These are phyloP conservation scores for Auriscalpium microsporum DNA, from an alignment of 768 basidiomycete genomes.

Conservation along the genomic window DNA sequence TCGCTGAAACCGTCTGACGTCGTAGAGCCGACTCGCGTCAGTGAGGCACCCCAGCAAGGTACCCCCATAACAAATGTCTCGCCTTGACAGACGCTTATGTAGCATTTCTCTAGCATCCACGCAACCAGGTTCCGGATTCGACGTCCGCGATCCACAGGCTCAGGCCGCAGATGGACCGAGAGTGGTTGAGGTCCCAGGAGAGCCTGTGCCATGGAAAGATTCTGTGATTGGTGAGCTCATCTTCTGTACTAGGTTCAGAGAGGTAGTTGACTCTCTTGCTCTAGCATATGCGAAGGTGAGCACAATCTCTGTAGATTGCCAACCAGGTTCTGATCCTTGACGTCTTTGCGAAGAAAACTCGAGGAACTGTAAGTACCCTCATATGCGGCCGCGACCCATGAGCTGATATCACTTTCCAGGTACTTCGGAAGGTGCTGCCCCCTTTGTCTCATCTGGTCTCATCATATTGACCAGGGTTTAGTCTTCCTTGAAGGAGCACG, in stretches of 20 bases:
- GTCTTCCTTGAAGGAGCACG: constrained; percentile 42
- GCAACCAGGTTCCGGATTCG: not conserved
- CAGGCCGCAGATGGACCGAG: not conserved
- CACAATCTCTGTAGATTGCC: not conserved
- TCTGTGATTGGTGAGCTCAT: constrained; percentile 41
- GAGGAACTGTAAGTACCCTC: not conserved
- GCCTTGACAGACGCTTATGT: not conserved
- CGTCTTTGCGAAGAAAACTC: not conserved
- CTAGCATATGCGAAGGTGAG: not conserved
- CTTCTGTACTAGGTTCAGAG: not conserved
- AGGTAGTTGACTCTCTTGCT: not conserved
- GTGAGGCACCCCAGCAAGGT: constrained; percentile 29
- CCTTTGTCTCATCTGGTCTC: not conserved
- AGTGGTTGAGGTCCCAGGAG: not conserved
- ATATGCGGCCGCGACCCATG: not conserved
- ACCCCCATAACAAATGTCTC: not conserved
- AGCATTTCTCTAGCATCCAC: not conserved
- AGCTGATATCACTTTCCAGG: not conserved
- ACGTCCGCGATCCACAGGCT: not conserved
- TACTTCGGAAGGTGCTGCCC: not conserved
- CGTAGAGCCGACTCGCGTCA: constrained; percentile 20
- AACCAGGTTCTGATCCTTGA: not conserved
- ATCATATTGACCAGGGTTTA: constrained; percentile 8
- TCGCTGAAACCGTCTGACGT: constrained; percentile 18
- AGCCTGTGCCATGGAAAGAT: constrained; percentile 46